Percentiles rank a stretch among this genome's conserved stretches.
These are phyloP conservation scores for Citeromyces hawaiiensis DNA, from an alignment of 1,139 yeast genomes.

Conservation along the genomic window DNA sequence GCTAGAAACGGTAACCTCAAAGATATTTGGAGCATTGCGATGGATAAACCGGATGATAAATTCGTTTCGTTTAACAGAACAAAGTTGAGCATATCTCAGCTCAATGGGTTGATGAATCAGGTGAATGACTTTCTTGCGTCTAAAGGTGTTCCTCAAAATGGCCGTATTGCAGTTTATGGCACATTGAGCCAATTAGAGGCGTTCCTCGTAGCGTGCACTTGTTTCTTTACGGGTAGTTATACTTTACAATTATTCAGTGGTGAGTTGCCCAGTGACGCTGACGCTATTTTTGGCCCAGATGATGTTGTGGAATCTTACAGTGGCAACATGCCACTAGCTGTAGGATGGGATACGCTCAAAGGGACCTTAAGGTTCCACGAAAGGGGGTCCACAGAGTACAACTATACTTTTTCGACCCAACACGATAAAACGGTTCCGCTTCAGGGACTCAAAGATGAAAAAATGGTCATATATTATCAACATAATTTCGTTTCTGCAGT, in stretches of 20 bases:
- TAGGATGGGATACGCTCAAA: no score
- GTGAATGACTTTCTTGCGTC: constrained; percentile 6
- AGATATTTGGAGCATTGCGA: constrained; percentile 44
- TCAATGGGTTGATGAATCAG: constrained; percentile 10
- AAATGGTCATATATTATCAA: constrained; percentile 31
- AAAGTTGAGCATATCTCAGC: constrained; percentile 6
- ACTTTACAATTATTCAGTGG: constrained; percentile 11
- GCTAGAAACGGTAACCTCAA: constrained; percentile 55
- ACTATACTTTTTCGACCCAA: background rate
- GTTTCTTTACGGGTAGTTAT: constrained; percentile 14
- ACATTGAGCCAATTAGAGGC: constrained; percentile 9
- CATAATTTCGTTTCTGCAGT: constrained; percentile 49
- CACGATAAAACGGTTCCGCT: constrained; percentile 2
- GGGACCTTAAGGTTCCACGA: no score
- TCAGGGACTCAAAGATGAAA: background rate
- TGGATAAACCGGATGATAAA: constrained; percentile 6
- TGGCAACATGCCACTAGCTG: no score
- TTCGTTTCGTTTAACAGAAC: background rate
- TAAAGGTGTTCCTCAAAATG: background rate
- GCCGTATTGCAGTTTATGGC: constrained; percentile 12
- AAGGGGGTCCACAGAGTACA: background rate
- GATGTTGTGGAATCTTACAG: constrained; percentile 1
- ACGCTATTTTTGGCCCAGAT: background rate
- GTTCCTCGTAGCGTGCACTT: constrained; percentile 10
- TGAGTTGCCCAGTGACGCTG: constrained; percentile 2